Conservation (phyloP, 495 filamentous ascomycete species). For the Pyrenula aspistea region DNA sequence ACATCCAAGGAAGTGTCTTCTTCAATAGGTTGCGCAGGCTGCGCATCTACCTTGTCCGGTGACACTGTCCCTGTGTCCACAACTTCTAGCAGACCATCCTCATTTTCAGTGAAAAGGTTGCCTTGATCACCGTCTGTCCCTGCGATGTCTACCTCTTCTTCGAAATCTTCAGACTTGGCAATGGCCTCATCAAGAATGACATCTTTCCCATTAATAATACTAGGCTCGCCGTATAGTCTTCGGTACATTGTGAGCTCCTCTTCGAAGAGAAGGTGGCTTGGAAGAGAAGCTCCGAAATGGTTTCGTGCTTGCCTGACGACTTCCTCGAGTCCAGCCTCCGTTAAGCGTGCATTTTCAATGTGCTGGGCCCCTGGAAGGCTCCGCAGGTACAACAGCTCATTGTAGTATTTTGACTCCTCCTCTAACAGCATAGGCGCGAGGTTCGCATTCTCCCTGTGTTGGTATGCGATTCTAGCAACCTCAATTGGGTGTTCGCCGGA, state of each 20-base stretch:
- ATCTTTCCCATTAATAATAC: conserved; percentile 34
- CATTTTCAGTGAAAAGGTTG: conserved; percentile 12
- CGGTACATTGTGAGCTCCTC: conserved; percentile 67
- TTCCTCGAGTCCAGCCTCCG: conserved; percentile 28
- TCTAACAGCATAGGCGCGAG: neutral
- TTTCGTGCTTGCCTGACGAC: conserved; percentile 59
- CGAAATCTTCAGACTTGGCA: conserved; percentile 31
- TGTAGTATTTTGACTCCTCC: neutral
- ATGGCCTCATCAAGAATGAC: conserved; percentile 18
- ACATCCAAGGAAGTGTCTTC: conserved; percentile 8
- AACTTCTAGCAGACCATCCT: conserved; percentile 19
- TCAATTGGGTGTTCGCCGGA: neutral
- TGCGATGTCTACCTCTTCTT: conserved; percentile 45
- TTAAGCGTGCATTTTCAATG: neutral
- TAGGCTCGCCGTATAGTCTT: conserved; percentile 60
- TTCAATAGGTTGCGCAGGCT: conserved; percentile 15
- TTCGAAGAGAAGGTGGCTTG: conserved; percentile 54
- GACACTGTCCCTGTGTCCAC: conserved; percentile 29
- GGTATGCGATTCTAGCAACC: neutral
- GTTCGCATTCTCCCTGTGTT: neutral
- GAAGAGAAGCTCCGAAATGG: conserved; percentile 65
- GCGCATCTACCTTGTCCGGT: conserved; percentile 16
- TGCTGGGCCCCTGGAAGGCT: neutral
- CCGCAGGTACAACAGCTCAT: neutral
- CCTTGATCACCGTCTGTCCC: conserved; percentile 47